Evolutionary conservation across 1,139 yeast species (phyloP).

Genomic region (Nakaseomyces sp.): DNA sequence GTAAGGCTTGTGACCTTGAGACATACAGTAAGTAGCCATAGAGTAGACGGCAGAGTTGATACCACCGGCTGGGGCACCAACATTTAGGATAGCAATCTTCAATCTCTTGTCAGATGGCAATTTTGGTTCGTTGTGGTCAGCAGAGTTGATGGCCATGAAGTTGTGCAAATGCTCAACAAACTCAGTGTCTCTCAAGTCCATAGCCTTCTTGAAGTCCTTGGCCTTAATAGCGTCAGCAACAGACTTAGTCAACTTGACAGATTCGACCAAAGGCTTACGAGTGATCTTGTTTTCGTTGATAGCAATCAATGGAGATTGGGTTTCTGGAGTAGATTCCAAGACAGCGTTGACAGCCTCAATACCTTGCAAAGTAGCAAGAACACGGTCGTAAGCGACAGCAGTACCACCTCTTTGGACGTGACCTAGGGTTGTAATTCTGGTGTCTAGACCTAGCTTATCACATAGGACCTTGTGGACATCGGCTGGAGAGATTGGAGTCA

Average conservation of each 20-base stretch:
- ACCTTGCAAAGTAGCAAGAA: slow-evolving; percentile 90
- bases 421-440: slow-evolving; percentile 90
- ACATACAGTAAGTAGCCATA: slow-evolving; percentile 81
- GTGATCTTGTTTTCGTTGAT: slow-evolving; percentile 79
- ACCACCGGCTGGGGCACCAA: slow-evolving; percentile 97
- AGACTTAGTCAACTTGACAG: slow-evolving; percentile 74
- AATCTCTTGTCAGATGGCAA: slow-evolving; percentile 43
- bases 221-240: slow-evolving; percentile 78
- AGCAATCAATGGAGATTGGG: slow-evolving; percentile 94
- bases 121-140: slow-evolving; percentile 49
- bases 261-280: slow-evolving; percentile 77
- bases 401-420: slow-evolving; percentile 99
- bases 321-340: slow-evolving; percentile 74
- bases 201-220: slow-evolving; percentile 78
- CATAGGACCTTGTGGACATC: slow-evolving; percentile 75
- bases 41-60: slow-evolving; percentile 90
- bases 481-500: slow-evolving; percentile 71
- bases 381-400: slow-evolving; percentile 88
- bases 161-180: slow-evolving; percentile 72
- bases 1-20: slow-evolving; percentile 79
- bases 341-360: slow-evolving; percentile 96
- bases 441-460: slow-evolving; percentile 71
- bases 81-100: slow-evolving; percentile 72
- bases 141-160: slow-evolving; percentile 58
- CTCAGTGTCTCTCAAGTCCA: slow-evolving; percentile 77